These are phyloP conservation scores for Phialophora tarda DNA, from an alignment of 2,329 filamentous ascomycete species.

Conservation along the genomic window DNA sequence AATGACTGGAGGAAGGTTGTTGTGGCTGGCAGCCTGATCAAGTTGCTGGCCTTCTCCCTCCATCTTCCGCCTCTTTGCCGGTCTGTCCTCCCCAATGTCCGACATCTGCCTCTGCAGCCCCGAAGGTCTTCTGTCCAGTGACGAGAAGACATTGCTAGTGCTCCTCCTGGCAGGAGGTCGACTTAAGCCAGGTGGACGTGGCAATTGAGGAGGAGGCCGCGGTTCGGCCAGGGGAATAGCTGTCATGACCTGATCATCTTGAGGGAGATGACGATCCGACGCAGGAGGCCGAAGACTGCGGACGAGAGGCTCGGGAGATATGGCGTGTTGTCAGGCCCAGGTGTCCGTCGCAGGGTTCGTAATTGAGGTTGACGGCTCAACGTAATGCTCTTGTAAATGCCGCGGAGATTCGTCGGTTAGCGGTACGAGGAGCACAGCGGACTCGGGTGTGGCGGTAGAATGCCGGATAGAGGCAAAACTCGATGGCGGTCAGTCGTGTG, in stretches of 20 bases:
- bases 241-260: slow-evolving; percentile 41
- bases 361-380: background rate
- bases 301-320: slow-evolving; percentile 1
- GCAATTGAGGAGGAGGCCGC: slow-evolving; percentile 36
- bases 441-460: slow-evolving; percentile 9
- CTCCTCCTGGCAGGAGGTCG: slow-evolving; percentile 21
- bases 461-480: background rate
- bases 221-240: slow-evolving; percentile 38
- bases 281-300: slow-evolving; percentile 13
- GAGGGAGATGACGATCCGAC: slow-evolving; percentile 15
- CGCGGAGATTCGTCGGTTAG: slow-evolving; percentile 19
- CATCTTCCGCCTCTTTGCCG: slow-evolving; percentile 46
- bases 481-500: background rate
- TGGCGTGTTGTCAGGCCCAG: background rate
- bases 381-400: slow-evolving; percentile 1
- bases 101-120: slow-evolving; percentile 21
- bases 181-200: slow-evolving; percentile 27
- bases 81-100: slow-evolving; percentile 48
- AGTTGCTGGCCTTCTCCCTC: slow-evolving; percentile 22
- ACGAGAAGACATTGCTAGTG: slow-evolving; percentile 21
- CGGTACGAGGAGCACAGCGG: background rate
- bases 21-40: slow-evolving; percentile 10
- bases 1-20: background rate
- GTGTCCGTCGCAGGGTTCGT: background rate
- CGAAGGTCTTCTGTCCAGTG: slow-evolving; percentile 18